Evolutionary conservation across 1,284 basidiomycete species (phyloP), one percentile per base, ranked within the genome.

Genomic region (Heliocybe sulcata): DNA sequence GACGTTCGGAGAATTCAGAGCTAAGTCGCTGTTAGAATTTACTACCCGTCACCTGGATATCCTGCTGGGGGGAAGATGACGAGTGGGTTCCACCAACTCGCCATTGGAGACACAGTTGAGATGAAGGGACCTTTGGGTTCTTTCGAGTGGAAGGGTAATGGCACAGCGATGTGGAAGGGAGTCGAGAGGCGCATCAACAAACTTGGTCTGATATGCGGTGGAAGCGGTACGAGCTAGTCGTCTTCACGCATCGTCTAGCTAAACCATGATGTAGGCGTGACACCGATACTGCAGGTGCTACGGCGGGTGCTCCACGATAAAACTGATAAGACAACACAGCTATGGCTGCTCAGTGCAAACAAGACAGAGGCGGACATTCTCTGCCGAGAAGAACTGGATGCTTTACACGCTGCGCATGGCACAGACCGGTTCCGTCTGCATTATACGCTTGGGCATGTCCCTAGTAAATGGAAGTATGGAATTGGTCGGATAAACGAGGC

Each of bases 41-140:
- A 84, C 63, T 69, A 77, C 56, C 74, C 81, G 2, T 69, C 62
- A 16, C 55, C 60, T 0, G 59, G 61, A 20, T 76, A 69, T 56
- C 76, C 75, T 0, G 56, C 59, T 8, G 82, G 83, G 14, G 84
- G 85, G 2, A 77, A 76, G 58, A 84, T 85, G 81, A 77, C 82
- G 1, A 70, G 70, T 29, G 76, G 74, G 0, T 76, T 87, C 58
- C 65, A 78, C 51, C 70, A 76, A 57, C 72, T 87, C 2, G 56
- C 64, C 9, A 59, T 79, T 2, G 82, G 77, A 8, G 80, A 83
- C 52, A 59, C 45, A 2, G 66, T 84, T n/a, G 81, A 86, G 58
- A 61, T 86, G 52, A 87, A 85, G 62, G 85, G 85, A 0, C 85
- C 85, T 0, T 65, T 85, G 2, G 85, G 85, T 0, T 75, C 75